phyloP scores from a whole-genome alignment of 495 filamentous ascomycete genomes.

The Friedmanniomyces simplex region DNA sequence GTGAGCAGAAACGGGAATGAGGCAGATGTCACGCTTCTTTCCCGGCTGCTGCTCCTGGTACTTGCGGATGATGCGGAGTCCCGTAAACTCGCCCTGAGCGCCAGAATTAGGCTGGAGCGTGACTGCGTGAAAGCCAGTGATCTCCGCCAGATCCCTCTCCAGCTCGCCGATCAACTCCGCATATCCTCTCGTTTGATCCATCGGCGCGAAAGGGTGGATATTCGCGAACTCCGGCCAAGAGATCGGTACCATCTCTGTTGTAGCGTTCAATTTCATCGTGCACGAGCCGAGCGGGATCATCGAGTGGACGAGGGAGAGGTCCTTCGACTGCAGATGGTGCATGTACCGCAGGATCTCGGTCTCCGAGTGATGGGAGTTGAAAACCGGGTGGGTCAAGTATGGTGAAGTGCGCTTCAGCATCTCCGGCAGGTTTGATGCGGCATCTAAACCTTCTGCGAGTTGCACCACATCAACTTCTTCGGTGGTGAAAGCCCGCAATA shows the following conservation, averaged over 20 bases:
- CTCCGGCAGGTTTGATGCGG: constrained; percentile 12
- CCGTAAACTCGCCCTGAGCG: constrained; percentile 93
- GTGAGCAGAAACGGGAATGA: constrained; percentile 94
- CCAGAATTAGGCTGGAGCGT: constrained; percentile 96
- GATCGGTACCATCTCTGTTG: constrained; percentile 85
- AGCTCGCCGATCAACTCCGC: constrained; percentile 57
- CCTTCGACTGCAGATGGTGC: constrained; percentile 87
- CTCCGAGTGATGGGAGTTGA: constrained; percentile 95
- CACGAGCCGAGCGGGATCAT: constrained; percentile 99
- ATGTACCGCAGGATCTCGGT: constrained; percentile 95
- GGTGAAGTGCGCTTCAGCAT: constrained; percentile 57
- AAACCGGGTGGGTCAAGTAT: constrained; percentile 86
- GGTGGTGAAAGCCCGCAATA: constrained; percentile 40
- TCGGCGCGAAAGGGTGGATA: constrained; percentile 73
- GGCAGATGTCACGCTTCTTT: constrained; percentile 76
- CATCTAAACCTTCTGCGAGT: constrained; percentile 25
- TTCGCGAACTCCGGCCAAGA: constrained; percentile 77
- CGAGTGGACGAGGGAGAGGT: constrained; percentile 88
- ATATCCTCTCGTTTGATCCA: constrained; percentile 57
- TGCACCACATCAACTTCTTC: constrained; percentile 26
- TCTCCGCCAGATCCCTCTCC: constrained; percentile 64
- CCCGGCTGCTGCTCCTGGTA: constrained; percentile 58
- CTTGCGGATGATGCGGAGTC: constrained; percentile 83
- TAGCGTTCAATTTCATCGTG: constrained; percentile 98
- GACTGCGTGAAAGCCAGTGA: constrained; percentile 84